Percentiles rank a stretch among this genome's conserved stretches.
Evolutionary conservation across 73 alveolate species (phyloP).

Genomic region (Stentor coeruleus): DNA sequence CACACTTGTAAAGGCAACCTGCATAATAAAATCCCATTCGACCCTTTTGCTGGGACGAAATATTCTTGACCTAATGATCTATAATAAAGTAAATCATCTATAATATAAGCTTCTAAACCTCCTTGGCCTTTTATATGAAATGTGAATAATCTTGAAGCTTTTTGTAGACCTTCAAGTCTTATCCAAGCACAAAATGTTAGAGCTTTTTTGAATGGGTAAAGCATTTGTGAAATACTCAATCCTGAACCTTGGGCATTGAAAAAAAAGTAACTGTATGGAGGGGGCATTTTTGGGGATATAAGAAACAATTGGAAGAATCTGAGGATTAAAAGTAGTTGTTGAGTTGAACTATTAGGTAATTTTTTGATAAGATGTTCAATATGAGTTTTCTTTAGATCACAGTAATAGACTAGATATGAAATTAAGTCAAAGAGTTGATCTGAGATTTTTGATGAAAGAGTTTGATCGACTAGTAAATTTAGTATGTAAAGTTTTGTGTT

Average conservation of each 20-base stretch:
- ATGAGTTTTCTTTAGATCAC: not conserved
- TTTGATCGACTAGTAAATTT: not conserved
- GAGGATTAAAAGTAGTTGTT: not conserved
- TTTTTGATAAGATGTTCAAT: not conserved
- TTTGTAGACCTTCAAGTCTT: not conserved
- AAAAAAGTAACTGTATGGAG: slow-evolving; percentile 12
- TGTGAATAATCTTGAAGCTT: slow-evolving; percentile 12
- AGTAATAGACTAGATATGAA: not conserved
- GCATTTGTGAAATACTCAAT: not conserved
- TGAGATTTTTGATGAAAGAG: not conserved
- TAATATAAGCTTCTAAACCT: not conserved
- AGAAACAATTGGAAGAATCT: not conserved
- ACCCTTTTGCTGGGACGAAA: not conserved
- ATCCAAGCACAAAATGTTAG: slow-evolving; percentile 1
- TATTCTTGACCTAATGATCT: slow-evolving; percentile 14
- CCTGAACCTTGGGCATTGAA: slow-evolving; percentile 14
- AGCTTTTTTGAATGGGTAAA: not conserved
- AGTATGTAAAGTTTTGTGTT: slow-evolving; percentile 3
- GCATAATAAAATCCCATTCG: not conserved
- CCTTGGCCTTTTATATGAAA: not conserved
- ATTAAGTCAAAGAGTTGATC: not conserved
- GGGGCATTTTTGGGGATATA: not conserved
- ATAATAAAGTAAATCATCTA: not conserved
- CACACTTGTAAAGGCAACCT: not conserved
- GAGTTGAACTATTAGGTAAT: not conserved